Evolutionary conservation across 352 stramenopile genomes (phyloP).

Genomic region (Pythium oligandrum): DNA sequence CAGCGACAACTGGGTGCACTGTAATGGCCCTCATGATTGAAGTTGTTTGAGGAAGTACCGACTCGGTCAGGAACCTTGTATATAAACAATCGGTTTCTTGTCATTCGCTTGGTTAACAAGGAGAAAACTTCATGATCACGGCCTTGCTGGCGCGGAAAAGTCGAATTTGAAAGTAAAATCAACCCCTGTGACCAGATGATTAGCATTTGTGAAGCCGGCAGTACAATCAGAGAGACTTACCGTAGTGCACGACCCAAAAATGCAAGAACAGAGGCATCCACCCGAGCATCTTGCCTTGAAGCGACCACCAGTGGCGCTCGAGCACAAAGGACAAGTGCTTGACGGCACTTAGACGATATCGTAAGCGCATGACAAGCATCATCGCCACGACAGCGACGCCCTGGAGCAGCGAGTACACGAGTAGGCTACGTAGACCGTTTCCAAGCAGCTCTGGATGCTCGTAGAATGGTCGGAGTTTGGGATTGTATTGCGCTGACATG

Average conservation of each 20-base stretch:
- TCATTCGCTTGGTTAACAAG: too few species aligned
- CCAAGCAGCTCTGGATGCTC: not conserved
- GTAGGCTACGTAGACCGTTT: not conserved
- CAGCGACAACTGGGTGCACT: too few species aligned
- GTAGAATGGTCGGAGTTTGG: constrained; percentile 1
- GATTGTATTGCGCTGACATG: constrained; percentile 4
- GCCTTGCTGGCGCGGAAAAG: not conserved
- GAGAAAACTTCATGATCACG: too few species aligned
- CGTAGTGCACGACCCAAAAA: constrained; percentile 7
- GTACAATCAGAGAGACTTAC: not conserved
- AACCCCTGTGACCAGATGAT: constrained; percentile 2
- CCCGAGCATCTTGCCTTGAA: constrained; percentile 9
- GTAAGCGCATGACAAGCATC: constrained; percentile 10
- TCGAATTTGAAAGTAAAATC: constrained; percentile 4
- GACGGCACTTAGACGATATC: constrained; percentile 5
- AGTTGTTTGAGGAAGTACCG: too few species aligned
- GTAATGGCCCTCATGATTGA: too few species aligned
- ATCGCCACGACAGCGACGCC: constrained; percentile 5
- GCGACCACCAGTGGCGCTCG: constrained; percentile 4
- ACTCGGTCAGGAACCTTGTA: too few species aligned
- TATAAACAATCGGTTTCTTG: too few species aligned
- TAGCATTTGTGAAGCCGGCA: not conserved
- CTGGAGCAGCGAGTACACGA: constrained; percentile 4
- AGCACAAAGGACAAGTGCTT: constrained; percentile 7
- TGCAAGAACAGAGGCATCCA: constrained; percentile 10